phyloP scores from a whole-genome alignment of 768 basidiomycete genomes.

The Termitomyces sp. region DNA sequence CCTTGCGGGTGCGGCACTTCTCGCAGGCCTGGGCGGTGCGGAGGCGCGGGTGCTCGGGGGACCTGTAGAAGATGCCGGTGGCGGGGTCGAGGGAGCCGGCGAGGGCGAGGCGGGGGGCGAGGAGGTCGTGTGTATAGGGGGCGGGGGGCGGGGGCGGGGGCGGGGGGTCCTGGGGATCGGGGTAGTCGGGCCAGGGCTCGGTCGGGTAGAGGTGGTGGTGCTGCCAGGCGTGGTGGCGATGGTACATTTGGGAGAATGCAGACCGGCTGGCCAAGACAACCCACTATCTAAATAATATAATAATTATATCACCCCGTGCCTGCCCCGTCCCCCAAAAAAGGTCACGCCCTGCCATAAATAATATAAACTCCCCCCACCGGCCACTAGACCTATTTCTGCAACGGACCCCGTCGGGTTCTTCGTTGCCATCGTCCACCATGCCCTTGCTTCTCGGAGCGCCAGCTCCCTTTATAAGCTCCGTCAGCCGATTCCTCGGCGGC shows the following conservation, averaged over 20 bases:
- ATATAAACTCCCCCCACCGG: not conserved
- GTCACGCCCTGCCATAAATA: not conserved
- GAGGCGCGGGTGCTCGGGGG: slow-evolving; percentile 57
- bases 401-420: not conserved
- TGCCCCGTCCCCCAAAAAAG: not conserved
- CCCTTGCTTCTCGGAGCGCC: not conserved
- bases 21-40: slow-evolving; percentile 75
- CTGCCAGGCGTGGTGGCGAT: not conserved
- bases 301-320: not conserved
- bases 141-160: not conserved
- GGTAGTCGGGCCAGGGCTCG: not conserved
- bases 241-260: not conserved
- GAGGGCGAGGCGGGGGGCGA: slow-evolving; percentile 23
- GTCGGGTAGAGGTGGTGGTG: not conserved
- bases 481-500: too few species aligned
- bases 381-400: not conserved
- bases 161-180: not conserved
- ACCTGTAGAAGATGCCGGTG: slow-evolving; percentile 63
- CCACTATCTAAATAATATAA: not conserved
- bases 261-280: not conserved
- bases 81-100: slow-evolving; percentile 58
- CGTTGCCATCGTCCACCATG: not conserved
- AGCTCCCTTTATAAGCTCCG: too few species aligned
- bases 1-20: slow-evolving; percentile 67
- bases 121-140: not conserved